Base-by-base conservation (phyloP, 2,329 filamentous ascomycete genomes). In the Epichloe typhina region DNA sequence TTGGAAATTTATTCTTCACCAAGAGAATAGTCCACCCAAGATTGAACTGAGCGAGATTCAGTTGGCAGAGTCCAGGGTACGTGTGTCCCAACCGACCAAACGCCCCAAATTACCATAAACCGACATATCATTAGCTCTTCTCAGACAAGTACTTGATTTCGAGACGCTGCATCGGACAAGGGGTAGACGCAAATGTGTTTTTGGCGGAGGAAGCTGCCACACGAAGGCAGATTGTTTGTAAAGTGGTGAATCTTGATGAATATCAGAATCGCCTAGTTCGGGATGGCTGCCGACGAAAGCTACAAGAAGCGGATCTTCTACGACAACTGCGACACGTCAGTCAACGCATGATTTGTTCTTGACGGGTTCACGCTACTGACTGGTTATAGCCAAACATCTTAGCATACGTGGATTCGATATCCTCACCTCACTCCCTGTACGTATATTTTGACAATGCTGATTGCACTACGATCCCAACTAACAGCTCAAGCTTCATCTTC, bases 161-260 rank as follows among this genome's bases (percentile, higher is more conserved):
- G 5, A 54, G 62, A 11, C 62, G 63, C 12, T 66, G 66, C 41
- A 61, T 71, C 8, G 69, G 69, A 2, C 57, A 63, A 36, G 69
- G 69, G 2, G 60, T 64, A 21, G 66, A 70, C 52, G 69, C 62
- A 13, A 54, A 58, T 15, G 66, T 70, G 12, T 67, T 65, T 46
- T 57, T 70, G 6, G 65, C 68, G 7, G 61, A 73, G 3, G 72
- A 85, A 15, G 61, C 67, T 23, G 62, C 62, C 6, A 77, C 74
- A 0, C 69, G 72, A 38, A 72, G 71, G 50, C 84, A 88, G 58
- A 56, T 86, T 19, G 83, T 82, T 11, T 88, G 84, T 68, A 88
- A 88, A 58, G 64, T 86, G 8, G 68, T 86, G 48, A 69, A 77
- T 49, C 58, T 84, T 2, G 66, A 69, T 35, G 56, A 56, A 5